Base-by-base conservation (phyloP, 164 flowering plant species). In the Houttuynia cordata region DNA sequence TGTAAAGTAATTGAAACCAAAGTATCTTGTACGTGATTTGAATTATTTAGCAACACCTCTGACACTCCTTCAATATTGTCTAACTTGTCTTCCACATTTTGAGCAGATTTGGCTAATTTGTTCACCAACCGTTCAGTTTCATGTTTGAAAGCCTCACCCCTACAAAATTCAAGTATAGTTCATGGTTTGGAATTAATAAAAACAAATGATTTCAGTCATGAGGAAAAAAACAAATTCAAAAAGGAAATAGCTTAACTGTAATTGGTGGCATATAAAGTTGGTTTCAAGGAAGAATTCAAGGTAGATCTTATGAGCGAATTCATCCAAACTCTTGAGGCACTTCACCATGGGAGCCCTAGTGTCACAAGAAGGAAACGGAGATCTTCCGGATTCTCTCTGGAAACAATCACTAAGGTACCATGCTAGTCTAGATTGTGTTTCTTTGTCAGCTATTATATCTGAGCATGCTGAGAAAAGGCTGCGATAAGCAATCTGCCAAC, bases 401-500 rank as follows among this genome's bases (percentile, higher is more conserved):
- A 85, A 91, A 74, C 97, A 91, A 65, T 83, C 85, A 52, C 82
- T 82, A 7, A 91, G 80, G 57, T 78, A 68, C 95, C 97, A 91
- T 58, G 95, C 92, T 52, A 91, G 75, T 63, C 86, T 68, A 1
- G 76, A 70, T 61, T 85, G 65, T 62, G 69, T 79, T 74, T 91
- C 94, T 20, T 81, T 80, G 23, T 59, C 74, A 9, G 79, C 78
- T 22, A 82, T 57, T 17, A 83, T 82, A 64, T 82, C 88, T 0
- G 85, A 66, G 64, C 96, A 91, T 8, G 81, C 78, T 4, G 84
- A 64, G 55, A 91, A 85, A 12, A 91, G 76, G 49, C 37, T 72
- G 10, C 60, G 53, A 60, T 91, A 91, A 7, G 98, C 95, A 30
- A 73, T 72, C 50, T 76, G 81, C 92, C 87, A 83, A 68, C 98